Conservation (phyloP, 129 eudicot species). For the Cynara cardunculus region DNA sequence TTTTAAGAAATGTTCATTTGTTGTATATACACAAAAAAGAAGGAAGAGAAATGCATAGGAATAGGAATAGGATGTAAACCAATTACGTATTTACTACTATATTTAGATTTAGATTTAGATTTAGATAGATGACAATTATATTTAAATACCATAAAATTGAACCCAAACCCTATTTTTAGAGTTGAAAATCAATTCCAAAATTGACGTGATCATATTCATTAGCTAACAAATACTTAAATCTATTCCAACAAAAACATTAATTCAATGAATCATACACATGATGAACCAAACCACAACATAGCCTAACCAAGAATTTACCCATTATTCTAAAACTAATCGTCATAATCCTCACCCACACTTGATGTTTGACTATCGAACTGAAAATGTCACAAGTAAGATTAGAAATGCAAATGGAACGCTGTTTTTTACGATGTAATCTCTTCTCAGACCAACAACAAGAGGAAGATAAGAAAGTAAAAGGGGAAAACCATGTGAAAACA, state of each 20-base stretch:
- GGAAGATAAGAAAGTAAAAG: conserved; percentile 2
- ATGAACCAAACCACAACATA: neutral
- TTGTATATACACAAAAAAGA: no score
- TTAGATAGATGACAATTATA: no score
- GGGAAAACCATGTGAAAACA: neutral
- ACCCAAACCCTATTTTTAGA: neutral
- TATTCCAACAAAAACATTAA: neutral
- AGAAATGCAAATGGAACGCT: neutral
- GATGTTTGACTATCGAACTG: neutral
- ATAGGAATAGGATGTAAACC: no score
- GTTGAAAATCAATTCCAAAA: neutral
- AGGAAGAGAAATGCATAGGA: no score
- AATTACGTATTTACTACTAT: no score
- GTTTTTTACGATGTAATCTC: neutral
- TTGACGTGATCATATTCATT: neutral
- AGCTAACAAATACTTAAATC: no score
- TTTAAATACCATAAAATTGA: no score
- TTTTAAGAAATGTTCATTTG: no score
- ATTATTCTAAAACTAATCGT: conserved; percentile 17
- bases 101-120: no score
- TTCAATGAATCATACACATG: neutral
- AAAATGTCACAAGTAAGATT: neutral
- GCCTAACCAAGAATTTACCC: conserved; percentile 3
- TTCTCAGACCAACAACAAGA: neutral
- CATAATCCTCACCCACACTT: conserved; percentile 2